These are phyloP conservation scores for Schizochytrium sp. DNA, from an alignment of 108 stramenopile species.

Conservation along the genomic window DNA sequence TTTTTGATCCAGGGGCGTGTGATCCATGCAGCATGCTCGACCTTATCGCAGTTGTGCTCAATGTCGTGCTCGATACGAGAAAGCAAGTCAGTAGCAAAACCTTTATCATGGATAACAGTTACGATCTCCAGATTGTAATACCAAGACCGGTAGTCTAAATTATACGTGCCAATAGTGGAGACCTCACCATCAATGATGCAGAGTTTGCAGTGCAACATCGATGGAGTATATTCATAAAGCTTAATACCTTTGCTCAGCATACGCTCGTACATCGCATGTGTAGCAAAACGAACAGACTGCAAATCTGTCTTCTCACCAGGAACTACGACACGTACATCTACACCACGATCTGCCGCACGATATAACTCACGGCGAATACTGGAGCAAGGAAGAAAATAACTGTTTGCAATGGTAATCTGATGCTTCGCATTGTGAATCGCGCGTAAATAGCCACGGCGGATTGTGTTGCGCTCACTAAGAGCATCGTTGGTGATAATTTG, in stretches of 20 bases:
- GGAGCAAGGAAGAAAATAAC: slow-evolving; percentile 52
- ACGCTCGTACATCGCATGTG: slow-evolving; percentile 54
- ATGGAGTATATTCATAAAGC: slow-evolving; percentile 53
- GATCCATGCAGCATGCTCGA: slow-evolving; percentile 28
- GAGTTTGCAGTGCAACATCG: slow-evolving; percentile 35
- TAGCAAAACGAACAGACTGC: slow-evolving; percentile 51
- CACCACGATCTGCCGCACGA: slow-evolving; percentile 52
- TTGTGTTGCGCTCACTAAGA: slow-evolving; percentile 57
- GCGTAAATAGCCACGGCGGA: slow-evolving; percentile 36
- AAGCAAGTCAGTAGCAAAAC: neutral
- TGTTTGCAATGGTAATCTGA: slow-evolving; percentile 37
- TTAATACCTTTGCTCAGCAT: slow-evolving; percentile 34
- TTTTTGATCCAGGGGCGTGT: slow-evolving; percentile 6
- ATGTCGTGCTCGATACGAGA: slow-evolving; percentile 33
- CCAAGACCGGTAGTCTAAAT: slow-evolving; percentile 44
- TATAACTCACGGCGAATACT: slow-evolving; percentile 58
- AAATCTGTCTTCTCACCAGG: slow-evolving; percentile 49
- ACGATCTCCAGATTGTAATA: slow-evolving; percentile 60
- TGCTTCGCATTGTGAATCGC: slow-evolving; percentile 18
- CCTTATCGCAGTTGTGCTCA: slow-evolving; percentile 13
- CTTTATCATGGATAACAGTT: slow-evolving; percentile 42
- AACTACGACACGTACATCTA: slow-evolving; percentile 41
- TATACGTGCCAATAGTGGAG: slow-evolving; percentile 39
- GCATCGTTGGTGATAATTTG: slow-evolving; percentile 51
- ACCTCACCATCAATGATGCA: slow-evolving; percentile 45